Percentiles rank a stretch among this genome's conserved stretches.
Conservation (phyloP, 306 rosid species). For the Echinosophora koreensis region DNA sequence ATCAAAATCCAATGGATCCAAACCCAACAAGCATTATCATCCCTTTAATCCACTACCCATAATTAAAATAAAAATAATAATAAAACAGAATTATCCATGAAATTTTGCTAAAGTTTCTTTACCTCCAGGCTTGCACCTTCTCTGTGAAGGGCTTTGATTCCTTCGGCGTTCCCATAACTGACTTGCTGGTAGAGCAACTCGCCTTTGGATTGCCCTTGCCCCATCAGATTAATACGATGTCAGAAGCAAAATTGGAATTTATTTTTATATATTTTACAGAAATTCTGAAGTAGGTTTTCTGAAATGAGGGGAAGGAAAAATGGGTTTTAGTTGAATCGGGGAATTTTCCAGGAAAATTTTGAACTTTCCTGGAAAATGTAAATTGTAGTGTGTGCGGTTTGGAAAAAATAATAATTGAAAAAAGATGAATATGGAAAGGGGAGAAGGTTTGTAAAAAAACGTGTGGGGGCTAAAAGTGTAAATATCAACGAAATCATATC, state of each 20-base stretch:
- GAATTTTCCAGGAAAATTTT: constrained; percentile 50
- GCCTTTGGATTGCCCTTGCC: constrained; percentile 85
- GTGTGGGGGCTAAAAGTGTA: no score
- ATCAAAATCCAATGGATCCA: constrained; percentile 41
- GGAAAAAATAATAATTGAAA: neutral
- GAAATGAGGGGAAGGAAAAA: neutral
- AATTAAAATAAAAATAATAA: neutral
- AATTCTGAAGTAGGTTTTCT: constrained; percentile 20
- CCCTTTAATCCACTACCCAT: neutral
- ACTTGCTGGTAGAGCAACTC: constrained; percentile 87
- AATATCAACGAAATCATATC: no score
- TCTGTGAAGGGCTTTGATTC: constrained; percentile 77
- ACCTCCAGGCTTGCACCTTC: constrained; percentile 97
- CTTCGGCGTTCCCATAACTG: constrained; percentile 74
- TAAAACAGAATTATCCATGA: neutral
- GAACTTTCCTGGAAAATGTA: constrained; percentile 53
- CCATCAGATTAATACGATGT: constrained; percentile 60
- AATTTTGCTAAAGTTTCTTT: constrained; percentile 22
- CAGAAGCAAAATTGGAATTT: constrained; percentile 18
- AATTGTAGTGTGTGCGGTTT: neutral
- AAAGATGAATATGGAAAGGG: neutral
- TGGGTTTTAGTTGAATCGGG: constrained; percentile 17
- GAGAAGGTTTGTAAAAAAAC: neutral
- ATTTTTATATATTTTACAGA: neutral
- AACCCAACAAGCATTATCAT: constrained; percentile 29